These are phyloP conservation scores for Baorangia bicolor DNA, from an alignment of 768 basidiomycete genomes.

Conservation along the genomic window DNA sequence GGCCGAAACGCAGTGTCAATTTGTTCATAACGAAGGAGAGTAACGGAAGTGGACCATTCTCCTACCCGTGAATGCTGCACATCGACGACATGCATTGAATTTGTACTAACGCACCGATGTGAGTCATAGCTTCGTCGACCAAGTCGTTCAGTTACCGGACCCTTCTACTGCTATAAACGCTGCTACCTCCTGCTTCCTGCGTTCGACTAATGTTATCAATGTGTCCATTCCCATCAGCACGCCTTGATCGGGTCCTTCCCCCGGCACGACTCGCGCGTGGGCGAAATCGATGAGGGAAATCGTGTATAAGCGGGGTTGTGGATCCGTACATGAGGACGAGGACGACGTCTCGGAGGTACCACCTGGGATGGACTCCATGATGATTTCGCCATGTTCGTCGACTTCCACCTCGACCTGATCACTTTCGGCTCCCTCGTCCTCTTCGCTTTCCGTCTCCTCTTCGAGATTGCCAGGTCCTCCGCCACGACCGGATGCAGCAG, in stretches of 20 bases:
- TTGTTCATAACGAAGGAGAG: not conserved
- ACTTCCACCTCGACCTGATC: slow-evolving; percentile 39
- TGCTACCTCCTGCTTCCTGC: slow-evolving; percentile 48
- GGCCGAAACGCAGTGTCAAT: not conserved
- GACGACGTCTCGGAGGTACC: slow-evolving; percentile 25
- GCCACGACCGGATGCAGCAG: slow-evolving; percentile 37
- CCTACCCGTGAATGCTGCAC: not conserved
- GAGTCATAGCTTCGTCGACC: not conserved
- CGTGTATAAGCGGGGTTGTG: slow-evolving; percentile 37
- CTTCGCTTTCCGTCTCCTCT: slow-evolving; percentile 29
- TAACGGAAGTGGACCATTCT: not conserved
- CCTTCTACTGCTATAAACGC: not conserved
- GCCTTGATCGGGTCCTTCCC: slow-evolving; percentile 76
- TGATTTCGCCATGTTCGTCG: slow-evolving; percentile 27
- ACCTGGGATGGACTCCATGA: slow-evolving; percentile 20
- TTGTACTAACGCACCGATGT: not conserved
- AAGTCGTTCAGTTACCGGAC: not conserved
- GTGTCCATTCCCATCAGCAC: slow-evolving; percentile 75
- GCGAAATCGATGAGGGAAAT: slow-evolving; percentile 95
- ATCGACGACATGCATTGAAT: not conserved
- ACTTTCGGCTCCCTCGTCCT: slow-evolving; percentile 38
- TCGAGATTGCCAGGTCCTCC: slow-evolving; percentile 17
- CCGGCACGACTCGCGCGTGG: slow-evolving; percentile 69
- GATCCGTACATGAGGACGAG: slow-evolving; percentile 36
- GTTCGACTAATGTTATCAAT: slow-evolving; percentile 57